phyloP scores from a whole-genome alignment of 306 rosid genomes.

The Cicer bijugum region DNA sequence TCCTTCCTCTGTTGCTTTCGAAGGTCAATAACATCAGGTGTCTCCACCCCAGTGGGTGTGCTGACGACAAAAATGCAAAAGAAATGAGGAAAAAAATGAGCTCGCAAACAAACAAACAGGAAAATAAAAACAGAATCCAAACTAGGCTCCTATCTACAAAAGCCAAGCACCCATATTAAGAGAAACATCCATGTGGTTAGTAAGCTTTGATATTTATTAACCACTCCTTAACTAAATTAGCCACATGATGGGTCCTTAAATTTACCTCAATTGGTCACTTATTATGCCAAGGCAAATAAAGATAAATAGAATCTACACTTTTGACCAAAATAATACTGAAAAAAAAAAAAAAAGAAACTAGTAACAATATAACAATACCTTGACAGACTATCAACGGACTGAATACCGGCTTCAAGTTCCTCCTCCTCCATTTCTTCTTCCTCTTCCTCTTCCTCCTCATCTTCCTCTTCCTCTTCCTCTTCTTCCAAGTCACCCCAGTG shows the following conservation, averaged over 20 bases:
- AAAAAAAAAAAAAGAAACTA: neutral
- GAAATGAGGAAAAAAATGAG: conserved; percentile 16
- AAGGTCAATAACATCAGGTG: conserved; percentile 94
- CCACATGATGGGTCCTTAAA: neutral
- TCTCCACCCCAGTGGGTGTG: conserved; percentile 98
- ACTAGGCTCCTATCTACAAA: neutral
- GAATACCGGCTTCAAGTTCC: conserved; percentile 79
- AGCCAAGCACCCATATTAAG: conserved; percentile 4
- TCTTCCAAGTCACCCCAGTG: conserved; percentile 99
- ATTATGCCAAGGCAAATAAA: neutral
- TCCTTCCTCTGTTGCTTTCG: conserved; percentile 97
- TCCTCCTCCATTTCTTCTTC: conserved; percentile 84
- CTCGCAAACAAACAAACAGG: neutral
- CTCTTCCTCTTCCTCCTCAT: conserved; percentile 82
- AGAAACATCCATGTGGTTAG: neutral
- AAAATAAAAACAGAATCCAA: neutral
- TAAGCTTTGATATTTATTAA: conserved; percentile 18
- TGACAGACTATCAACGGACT: conserved; percentile 90
- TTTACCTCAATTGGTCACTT: neutral
- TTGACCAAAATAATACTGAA: neutral
- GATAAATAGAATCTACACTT: neutral
- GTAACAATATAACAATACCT: conserved; percentile 56
- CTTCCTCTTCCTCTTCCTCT: conserved; percentile 93
- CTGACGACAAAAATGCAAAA: conserved; percentile 48
- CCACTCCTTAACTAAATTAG: conserved; percentile 17